phyloP scores from a whole-genome alignment of 2,329 filamentous ascomycete species.

The Cercospora sesami region DNA sequence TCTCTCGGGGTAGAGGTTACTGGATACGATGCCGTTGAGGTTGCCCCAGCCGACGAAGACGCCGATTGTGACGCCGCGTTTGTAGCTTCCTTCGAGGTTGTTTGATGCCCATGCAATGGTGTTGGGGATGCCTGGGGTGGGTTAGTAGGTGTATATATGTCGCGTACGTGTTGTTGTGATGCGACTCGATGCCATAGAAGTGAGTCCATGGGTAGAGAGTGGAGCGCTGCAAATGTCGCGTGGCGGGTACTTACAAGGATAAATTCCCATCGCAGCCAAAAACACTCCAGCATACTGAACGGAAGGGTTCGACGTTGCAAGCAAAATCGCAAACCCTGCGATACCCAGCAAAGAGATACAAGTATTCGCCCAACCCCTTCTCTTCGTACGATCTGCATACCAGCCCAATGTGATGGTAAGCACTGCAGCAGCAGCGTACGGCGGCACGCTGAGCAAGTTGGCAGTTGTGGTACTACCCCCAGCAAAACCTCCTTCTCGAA shows the following conservation, averaged over 20 bases:
- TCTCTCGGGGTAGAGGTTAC: slow-evolving; percentile 70
- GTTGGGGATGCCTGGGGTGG: slow-evolving; percentile 48
- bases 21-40: slow-evolving; percentile 75
- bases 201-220: neutral
- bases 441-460: slow-evolving; percentile 73
- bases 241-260: slow-evolving; percentile 44
- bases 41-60: slow-evolving; percentile 92
- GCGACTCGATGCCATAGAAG: no score
- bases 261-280: slow-evolving; percentile 82
- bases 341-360: slow-evolving; percentile 68
- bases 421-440: slow-evolving; percentile 70
- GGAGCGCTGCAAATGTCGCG: neutral
- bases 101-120: slow-evolving; percentile 87
- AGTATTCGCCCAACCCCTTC: slow-evolving; percentile 80
- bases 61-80: slow-evolving; percentile 81
- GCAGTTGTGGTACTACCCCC: slow-evolving; percentile 60
- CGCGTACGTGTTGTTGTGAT: no score
- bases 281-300: slow-evolving; percentile 84
- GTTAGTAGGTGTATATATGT: no score
- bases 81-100: slow-evolving; percentile 87
- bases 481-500: slow-evolving; percentile 54
- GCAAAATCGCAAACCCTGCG: slow-evolving; percentile 75
- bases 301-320: slow-evolving; percentile 60
- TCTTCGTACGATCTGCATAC: slow-evolving; percentile 70
- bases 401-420: slow-evolving; percentile 71